Conservation (phyloP, 148 eudicot genomes). For the Euryodendron excelsum region DNA sequence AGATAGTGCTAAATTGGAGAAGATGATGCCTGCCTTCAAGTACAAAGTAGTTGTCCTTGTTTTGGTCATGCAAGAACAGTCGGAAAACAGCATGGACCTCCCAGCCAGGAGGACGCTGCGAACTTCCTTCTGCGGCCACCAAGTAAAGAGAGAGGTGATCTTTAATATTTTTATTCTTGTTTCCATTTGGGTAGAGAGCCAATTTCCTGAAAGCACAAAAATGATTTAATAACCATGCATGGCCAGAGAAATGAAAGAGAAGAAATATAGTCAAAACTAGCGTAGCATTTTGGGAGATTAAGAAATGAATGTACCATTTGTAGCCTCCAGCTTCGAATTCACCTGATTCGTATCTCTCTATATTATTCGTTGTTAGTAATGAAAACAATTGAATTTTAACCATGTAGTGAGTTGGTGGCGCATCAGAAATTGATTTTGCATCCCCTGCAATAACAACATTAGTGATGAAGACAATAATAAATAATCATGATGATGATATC, state of each 20-base stretch:
- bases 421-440: constrained; percentile 6
- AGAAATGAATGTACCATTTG: constrained; percentile 9
- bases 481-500: background rate
- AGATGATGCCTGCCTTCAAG: background rate
- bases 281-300: background rate
- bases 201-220: background rate
- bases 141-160: constrained; percentile 14
- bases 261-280: background rate
- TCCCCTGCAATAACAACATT: background rate
- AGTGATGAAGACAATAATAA: background rate
- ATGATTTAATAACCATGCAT: background rate
- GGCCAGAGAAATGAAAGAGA: background rate
- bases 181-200: constrained; percentile 9
- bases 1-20: background rate
- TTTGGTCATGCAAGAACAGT: background rate
- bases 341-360: constrained; percentile 2
- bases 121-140: constrained; percentile 1
- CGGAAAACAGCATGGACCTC: background rate
- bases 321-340: constrained; percentile 13
- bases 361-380: background rate
- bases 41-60: constrained; percentile 1
- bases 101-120: background rate
- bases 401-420: constrained; percentile 4
- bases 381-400: background rate
- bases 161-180: background rate